Percentiles rank a stretch among this genome's conserved stretches.
Conservation (phyloP, 2,329 filamentous ascomycete genomes). For the Colletotrichum camelliae region DNA sequence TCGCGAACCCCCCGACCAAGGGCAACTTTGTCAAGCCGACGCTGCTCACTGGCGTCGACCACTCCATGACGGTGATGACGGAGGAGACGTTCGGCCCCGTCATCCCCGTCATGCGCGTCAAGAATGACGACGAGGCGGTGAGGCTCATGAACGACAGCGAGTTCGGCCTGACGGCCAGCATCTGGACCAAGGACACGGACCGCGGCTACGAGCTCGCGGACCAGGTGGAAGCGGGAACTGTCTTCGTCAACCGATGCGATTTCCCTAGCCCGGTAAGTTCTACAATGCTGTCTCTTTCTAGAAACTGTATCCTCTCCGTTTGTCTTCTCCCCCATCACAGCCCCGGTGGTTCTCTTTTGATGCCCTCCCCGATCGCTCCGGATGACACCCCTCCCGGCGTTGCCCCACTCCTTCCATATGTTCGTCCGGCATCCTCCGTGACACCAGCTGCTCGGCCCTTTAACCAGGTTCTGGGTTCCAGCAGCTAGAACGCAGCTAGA, state of each 20-base stretch:
- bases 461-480: background rate
- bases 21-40: constrained; percentile 92
- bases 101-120: constrained; percentile 88
- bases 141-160: constrained; percentile 92
- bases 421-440: background rate
- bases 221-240: constrained; percentile 87
- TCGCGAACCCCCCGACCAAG: constrained; percentile 72
- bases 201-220: constrained; percentile 80
- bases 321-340: background rate
- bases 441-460: background rate
- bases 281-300: background rate
- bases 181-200: constrained; percentile 89
- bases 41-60: constrained; percentile 78
- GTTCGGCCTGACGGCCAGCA: constrained; percentile 93
- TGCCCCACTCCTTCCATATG: background rate
- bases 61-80: constrained; percentile 86
- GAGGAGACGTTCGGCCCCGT: constrained; percentile 96
- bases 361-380: background rate
- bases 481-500: background rate
- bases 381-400: constrained; percentile 1
- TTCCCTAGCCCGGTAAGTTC: constrained; percentile 84
- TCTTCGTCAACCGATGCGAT: constrained; percentile 95
- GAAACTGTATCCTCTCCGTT: background rate
- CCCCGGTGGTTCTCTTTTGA: background rate
- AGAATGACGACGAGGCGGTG: constrained; percentile 80